Percentiles rank a stretch among this genome's conserved stretches.
Conservation (phyloP, 495 filamentous ascomycete genomes). For the Margaritispora aquatica region DNA sequence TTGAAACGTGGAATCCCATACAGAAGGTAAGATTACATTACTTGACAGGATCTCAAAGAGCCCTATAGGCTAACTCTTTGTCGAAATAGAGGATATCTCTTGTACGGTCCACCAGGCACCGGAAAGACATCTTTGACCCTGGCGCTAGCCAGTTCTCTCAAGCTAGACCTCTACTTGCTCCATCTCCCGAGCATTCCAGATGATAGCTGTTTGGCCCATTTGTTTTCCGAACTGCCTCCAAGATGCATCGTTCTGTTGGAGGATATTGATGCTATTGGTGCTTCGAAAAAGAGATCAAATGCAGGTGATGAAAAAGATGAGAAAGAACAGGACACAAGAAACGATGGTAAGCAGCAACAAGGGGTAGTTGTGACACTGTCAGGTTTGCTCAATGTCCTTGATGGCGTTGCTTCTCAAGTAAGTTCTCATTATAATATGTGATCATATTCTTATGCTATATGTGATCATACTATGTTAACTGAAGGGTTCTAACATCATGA, state of each 20-base stretch:
- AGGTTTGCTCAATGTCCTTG: constrained; percentile 64
- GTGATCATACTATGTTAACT: not conserved
- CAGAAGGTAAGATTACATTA: constrained; percentile 25
- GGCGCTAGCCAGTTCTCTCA: constrained; percentile 57
- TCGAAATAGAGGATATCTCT: constrained; percentile 38
- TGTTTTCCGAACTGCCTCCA: constrained; percentile 45
- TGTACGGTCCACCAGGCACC: constrained; percentile 61
- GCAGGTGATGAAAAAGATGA: constrained; percentile 6
- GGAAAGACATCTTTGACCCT: constrained; percentile 59
- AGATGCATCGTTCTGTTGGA: constrained; percentile 62
- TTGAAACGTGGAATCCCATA: constrained; percentile 61
- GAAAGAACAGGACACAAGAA: constrained; percentile 16
- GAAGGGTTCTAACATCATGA: not conserved
- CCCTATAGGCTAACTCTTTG: not conserved
- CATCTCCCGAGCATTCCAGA: constrained; percentile 44
- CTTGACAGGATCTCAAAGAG: too few relatives aligned
- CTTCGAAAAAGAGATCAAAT: constrained; percentile 22
- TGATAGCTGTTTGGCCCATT: constrained; percentile 42
- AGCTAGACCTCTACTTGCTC: constrained; percentile 57
- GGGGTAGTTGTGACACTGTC: constrained; percentile 48
- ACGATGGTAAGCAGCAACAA: constrained; percentile 3
- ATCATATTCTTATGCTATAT: not conserved
- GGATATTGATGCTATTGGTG: constrained; percentile 59
- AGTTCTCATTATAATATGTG: not conserved
- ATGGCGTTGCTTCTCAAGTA: constrained; percentile 56